Base-by-base conservation (phyloP, 306 rosid genomes). In the Acacia confusa region DNA sequence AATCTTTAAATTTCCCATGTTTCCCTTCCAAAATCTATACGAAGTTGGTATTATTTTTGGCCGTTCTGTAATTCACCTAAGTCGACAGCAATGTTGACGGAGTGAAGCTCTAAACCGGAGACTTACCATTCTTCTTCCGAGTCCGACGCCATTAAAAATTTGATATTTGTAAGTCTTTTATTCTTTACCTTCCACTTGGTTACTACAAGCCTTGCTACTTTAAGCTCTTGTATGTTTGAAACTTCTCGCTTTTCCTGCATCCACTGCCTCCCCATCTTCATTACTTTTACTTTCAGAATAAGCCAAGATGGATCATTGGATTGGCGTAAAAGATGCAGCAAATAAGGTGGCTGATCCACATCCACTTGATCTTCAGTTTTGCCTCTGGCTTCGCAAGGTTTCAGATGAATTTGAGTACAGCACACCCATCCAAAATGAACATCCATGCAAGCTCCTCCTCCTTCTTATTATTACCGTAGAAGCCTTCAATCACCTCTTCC, bases 21-120 rank as follows among this genome's bases (percentile, higher is more conserved):
- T 30, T 3, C 34, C 3, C 34, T 30, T 30, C 34, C 34, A 30
- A 30, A 30, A 30, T 30, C 4, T 2, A 1, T 30, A 30, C 34
- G 4, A 30, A n/a, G n/a, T n/a, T 4, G 34, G 34, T 30, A 30
- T 30, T 30, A 30, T 30, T 84, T 83, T 92, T 94, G 75, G 97
- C 92, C 11, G 93, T 90, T 81, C 94, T 82, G 86, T 91, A 89
- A 81, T 86, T 92, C 47, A 84, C 90, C 0, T 92, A 86, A 79
- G 97, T 92, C 41, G 94, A 97, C 1, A 92, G 97, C 10, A 97
- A 97, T 4, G 98, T 94, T 1, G 94, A 88, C 3, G 97, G 97
- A 15, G 91, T 86, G 86, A 94, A 94, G 78, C 94, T 91, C 72
- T 90, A 93, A 25, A 89, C 76, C 30, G 1, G 15, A 22, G 30